Percentiles rank a stretch among this genome's conserved stretches.
phyloP scores from a whole-genome alignment of 2,329 filamentous ascomycete genomes.

The Trichothecium sympodiale region DNA sequence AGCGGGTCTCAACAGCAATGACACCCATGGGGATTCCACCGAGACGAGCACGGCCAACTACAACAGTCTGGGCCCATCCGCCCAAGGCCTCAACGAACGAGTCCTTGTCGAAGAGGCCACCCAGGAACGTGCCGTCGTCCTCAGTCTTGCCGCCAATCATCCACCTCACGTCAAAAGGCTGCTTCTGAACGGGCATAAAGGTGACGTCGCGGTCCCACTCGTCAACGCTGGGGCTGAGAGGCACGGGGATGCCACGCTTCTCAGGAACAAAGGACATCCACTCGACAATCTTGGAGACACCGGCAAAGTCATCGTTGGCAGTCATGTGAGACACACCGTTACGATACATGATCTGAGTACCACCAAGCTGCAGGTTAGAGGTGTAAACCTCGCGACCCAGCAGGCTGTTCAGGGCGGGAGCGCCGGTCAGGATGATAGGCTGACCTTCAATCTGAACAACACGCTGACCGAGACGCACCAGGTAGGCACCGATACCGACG shows the following conservation, averaged over 20 bases:
- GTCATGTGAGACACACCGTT: conserved; percentile 99
- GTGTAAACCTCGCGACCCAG: conserved; percentile 97
- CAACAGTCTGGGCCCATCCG: conserved; percentile 94
- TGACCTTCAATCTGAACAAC: conserved; percentile 98
- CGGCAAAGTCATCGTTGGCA: conserved; percentile 92
- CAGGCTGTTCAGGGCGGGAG: conserved; percentile 94
- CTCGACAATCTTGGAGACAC: conserved; percentile 93
- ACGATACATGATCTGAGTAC: conserved; percentile 99
- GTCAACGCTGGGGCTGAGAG: conserved; percentile 79
- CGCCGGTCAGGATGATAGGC: conserved; percentile 96
- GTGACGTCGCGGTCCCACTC: conserved; percentile 86
- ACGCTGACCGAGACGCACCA: conserved; percentile 95
- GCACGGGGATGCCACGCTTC: conserved; percentile 84
- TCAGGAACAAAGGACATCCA: conserved; percentile 98
- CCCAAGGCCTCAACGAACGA: conserved; percentile 96
- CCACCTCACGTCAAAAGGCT: conserved; percentile 86
- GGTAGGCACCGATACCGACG: conserved; percentile 97
- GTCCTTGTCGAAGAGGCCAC: conserved; percentile 90
- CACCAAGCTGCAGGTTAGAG: conserved; percentile 96
- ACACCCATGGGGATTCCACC: conserved; percentile 98
- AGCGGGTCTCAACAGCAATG: conserved; percentile 90
- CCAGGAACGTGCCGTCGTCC: conserved; percentile 58
- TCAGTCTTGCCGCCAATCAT: conserved; percentile 82
- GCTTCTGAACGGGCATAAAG: conserved; percentile 72
- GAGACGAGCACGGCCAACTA: conserved; percentile 89